Evolutionary conservation across 2,329 filamentous ascomycete genomes (phyloP), one percentile per base, ranked within the genome.

Genomic region (Xylariaceae sp.): DNA sequence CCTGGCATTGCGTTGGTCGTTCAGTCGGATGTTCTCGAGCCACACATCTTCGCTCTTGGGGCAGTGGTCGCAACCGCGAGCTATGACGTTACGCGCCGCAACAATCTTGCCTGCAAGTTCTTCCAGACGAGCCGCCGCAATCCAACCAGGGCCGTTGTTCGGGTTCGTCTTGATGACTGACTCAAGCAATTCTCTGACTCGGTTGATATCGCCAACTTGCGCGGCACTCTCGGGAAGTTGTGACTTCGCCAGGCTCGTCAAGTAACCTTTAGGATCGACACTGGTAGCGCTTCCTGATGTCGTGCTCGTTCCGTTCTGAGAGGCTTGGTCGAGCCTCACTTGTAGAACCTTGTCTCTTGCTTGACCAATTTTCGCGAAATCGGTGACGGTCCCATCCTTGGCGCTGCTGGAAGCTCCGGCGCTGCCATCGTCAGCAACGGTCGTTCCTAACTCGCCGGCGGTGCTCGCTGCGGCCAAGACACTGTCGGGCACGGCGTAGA

Each of bases 121-220:
- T 73, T 99, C 95, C 52, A 99, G 76, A 69, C 94, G 86, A 13
- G 93, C 92, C 2, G 94, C 90, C 3, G 95, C 94, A 67, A 99
- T 95, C 89, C 95, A 99, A 17, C 92, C 94, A 8, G 94, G 90
- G 0, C 90, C 92, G 71, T 97, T 95, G 64, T 90, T 92, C 1
- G 93, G 90, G 73, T 99, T 99, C 6, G 93, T 97, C 75, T 94
- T 95, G 73, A 96, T 95, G 51, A 97, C 94, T 0, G 93, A 97
- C 71, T 96, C 92, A n/a, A 99, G 78, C 41, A 99, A 81, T 64
- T 92, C 88, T 64, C 94, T 86, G 15, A 95, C 94, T 74, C 94
- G 88, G 71, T 96, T 96, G 73, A 99, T 91, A 70, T 99, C 94
- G 61, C 94, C 93, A 30, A 97, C 89, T 68, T 92, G 89, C 3